These are phyloP conservation scores for Cylindrodendrum hubeiense DNA, from an alignment of 2,329 filamentous ascomycete species.

Conservation along the genomic window DNA sequence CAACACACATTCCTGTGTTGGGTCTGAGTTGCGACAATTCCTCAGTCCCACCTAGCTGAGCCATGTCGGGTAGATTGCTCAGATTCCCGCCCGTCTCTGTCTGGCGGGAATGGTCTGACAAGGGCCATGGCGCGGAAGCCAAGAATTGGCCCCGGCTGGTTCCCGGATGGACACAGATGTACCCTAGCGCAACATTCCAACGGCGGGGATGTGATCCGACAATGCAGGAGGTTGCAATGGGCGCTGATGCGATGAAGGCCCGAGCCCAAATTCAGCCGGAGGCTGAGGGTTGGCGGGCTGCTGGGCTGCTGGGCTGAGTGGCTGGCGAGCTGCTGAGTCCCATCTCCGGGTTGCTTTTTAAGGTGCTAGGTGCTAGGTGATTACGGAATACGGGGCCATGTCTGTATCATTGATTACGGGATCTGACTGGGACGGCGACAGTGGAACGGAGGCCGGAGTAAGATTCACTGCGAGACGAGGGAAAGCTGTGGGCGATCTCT, in stretches of 20 bases:
- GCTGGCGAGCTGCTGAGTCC: neutral
- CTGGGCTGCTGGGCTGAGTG: slow-evolving; percentile 10
- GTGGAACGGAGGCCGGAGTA: neutral
- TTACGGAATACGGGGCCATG: neutral
- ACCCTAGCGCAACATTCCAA: slow-evolving; percentile 22
- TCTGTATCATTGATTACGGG: neutral
- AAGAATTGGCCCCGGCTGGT: slow-evolving; percentile 12
- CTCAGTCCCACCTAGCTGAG: neutral
- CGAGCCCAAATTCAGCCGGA: neutral
- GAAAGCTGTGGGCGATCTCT: too few relatives aligned
- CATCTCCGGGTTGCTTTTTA: neutral
- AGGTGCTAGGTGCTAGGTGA: neutral
- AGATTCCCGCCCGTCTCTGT: slow-evolving; percentile 18
- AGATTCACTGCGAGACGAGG: too few relatives aligned
- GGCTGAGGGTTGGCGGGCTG: neutral
- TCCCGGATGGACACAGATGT: slow-evolving; percentile 11
- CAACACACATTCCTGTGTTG: slow-evolving; percentile 4
- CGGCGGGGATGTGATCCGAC: slow-evolving; percentile 25
- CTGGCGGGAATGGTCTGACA: slow-evolving; percentile 4
- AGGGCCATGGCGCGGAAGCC: neutral
- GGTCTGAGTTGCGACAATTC: neutral
- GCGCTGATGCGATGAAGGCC: neutral
- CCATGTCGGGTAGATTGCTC: slow-evolving; percentile 16
- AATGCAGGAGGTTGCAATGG: slow-evolving; percentile 3
- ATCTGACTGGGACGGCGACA: neutral